Evolutionary conservation across 2,329 filamentous ascomycete genomes (phyloP).

Genomic region (Grosmannia huntii): DNA sequence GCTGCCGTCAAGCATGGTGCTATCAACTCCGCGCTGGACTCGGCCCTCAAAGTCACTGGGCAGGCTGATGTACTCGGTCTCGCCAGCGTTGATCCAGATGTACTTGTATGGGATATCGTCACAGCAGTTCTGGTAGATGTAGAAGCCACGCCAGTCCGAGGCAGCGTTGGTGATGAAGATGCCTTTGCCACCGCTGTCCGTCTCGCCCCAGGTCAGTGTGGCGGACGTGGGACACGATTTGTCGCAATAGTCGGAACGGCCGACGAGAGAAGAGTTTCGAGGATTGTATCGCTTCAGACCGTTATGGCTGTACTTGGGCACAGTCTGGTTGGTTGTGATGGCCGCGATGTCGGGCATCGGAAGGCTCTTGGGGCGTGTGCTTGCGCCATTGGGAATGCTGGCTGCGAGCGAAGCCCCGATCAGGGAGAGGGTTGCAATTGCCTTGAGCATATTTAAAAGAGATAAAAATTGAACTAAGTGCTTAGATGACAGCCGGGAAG

Average conservation of each 20-base stretch:
- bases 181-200: conserved; percentile 2
- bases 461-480: no score
- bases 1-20: conserved; percentile 3
- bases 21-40: conserved; percentile 6
- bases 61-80: conserved; percentile 5
- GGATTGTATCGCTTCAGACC: conserved; percentile 2
- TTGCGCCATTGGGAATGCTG: not conserved
- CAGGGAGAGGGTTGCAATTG: not conserved
- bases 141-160: conserved; percentile 6
- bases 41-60: conserved; percentile 3
- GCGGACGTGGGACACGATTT: not conserved
- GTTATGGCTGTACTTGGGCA: not conserved
- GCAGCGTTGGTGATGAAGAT: conserved; percentile 7
- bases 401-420: not conserved
- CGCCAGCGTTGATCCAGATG: conserved; percentile 5
- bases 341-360: not conserved
- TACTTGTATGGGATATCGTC: conserved; percentile 6
- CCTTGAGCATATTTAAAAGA: not conserved
- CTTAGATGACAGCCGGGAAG: no score
- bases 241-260: not conserved
- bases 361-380: not conserved
- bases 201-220: conserved; percentile 1
- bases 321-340: conserved; percentile 1
- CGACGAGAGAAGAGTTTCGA: not conserved
- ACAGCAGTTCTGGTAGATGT: conserved; percentile 6